Evolutionary conservation across 306 rosid genomes (phyloP), one percentile per base, ranked within the genome.

Genomic region (Rubus idaeus): DNA sequence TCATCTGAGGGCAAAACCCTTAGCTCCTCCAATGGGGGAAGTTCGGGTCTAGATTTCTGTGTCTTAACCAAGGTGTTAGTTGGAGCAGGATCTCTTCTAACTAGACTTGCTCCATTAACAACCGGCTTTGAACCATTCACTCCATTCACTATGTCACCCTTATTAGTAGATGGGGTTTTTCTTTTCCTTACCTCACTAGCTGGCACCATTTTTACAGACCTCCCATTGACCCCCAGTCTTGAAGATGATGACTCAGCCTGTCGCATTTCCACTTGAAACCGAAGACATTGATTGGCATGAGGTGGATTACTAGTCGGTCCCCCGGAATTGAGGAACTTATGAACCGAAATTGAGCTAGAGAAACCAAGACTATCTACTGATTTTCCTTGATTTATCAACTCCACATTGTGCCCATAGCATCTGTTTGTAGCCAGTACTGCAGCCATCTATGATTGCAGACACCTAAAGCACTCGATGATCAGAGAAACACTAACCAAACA

Each of bases 1-100:
- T 95, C 96, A 77, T 95, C 98, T 7, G 98, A 88, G 41, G 95
- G 97, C 87, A 95, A 88, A 78, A 92, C 88, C 79, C 84, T 90
- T 18, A 92, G 84, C 82, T 86, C 97, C 77, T 92, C 97, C 75
- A 89, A 4, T 0, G 96, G 93, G 20, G 95, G 92, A 71, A 90
- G 92, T 86, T 81, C 83, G 69, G 74, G 62, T 74, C 51, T 58
- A 71, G 84, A 67, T 64, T 81, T 85, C 46, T 21, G 41, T 47
- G 76, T 79, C 87, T 80, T 90, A 8, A 86, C 76, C 81, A 89
- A 68, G 11, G 87, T 63, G 7, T 87, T 20, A 64, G 69, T 18
- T 64, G 69, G 66, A 41, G 65, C 23, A 67, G 79, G 58, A 55
- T 79, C 77, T 76, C 87, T 79, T 83, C 81, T 85, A 35, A 92